Evolutionary conservation across 345 rosid species (phyloP).

Genomic region (Salix dunnii): DNA sequence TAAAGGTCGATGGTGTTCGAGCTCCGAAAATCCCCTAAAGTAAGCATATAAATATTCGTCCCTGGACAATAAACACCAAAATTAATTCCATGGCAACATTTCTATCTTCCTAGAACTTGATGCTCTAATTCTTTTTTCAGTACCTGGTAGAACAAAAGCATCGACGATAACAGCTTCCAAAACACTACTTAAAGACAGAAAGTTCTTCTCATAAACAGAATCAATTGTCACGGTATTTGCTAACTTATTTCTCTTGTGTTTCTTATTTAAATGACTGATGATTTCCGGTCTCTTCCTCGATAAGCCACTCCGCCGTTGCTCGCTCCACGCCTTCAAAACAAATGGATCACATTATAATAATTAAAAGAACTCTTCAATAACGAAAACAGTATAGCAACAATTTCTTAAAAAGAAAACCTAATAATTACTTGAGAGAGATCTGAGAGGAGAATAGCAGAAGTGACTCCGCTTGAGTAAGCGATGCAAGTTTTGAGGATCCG

Average conservation of each 20-base stretch:
- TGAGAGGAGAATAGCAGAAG: slow-evolving; percentile 79
- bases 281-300: slow-evolving; percentile 67
- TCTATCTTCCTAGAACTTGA: background rate
- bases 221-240: slow-evolving; percentile 72
- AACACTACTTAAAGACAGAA: slow-evolving; percentile 60
- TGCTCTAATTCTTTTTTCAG: no score
- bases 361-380: background rate
- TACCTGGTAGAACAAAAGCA: slow-evolving; percentile 74
- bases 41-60: slow-evolving; percentile 85
- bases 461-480: slow-evolving; percentile 88
- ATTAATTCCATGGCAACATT: background rate
- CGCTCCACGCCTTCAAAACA: slow-evolving; percentile 61
- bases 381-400: background rate
- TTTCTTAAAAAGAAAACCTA: background rate
- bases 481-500: slow-evolving; percentile 74
- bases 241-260: slow-evolving; percentile 63
- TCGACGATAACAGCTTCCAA: slow-evolving; percentile 76
- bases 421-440: slow-evolving; percentile 69
- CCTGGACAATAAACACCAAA: slow-evolving; percentile 41
- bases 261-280: slow-evolving; percentile 55
- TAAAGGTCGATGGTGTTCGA: slow-evolving; percentile 87
- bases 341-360: background rate
- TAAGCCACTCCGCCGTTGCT: slow-evolving; percentile 51
- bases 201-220: slow-evolving; percentile 78
- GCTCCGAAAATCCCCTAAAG: slow-evolving; percentile 94